Evolutionary conservation across 2,329 filamentous ascomycete genomes (phyloP).

Genomic region (Fusarium lateritium): DNA sequence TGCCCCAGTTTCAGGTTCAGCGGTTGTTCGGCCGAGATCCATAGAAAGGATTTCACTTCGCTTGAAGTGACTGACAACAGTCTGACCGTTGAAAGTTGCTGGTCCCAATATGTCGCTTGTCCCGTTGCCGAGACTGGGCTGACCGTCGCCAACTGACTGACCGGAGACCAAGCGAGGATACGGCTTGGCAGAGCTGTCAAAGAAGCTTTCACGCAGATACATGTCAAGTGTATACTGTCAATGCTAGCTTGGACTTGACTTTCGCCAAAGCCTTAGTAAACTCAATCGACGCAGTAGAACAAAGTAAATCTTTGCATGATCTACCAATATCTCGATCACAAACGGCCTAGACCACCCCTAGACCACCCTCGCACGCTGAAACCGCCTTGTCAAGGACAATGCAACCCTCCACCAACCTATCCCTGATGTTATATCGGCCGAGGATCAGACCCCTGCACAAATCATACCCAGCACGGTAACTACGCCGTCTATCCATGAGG

Average conservation of each 20-base stretch:
- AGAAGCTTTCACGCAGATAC: too few species aligned
- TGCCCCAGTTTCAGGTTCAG: conserved; percentile 46
- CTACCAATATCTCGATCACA: conserved; percentile 20
- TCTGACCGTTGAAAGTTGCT: not conserved
- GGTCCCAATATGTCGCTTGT: conserved; percentile 1
- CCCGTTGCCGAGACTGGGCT: not conserved
- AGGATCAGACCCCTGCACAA: conserved; percentile 22
- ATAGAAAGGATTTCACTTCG: conserved; percentile 14
- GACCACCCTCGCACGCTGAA: conserved; percentile 36
- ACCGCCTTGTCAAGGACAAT: conserved; percentile 36
- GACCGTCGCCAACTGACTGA: conserved; percentile 8
- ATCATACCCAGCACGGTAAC: conserved; percentile 26
- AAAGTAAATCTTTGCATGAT: conserved; percentile 26
- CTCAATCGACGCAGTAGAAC: not conserved
- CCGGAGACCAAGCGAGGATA: not conserved
- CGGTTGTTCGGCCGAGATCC: conserved; percentile 31
- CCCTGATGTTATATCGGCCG: conserved; percentile 40
- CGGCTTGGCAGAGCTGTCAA: conserved; percentile 2
- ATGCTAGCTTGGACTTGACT: conserved; percentile 11
- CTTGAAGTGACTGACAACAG: conserved; percentile 8
- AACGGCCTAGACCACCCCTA: not conserved
- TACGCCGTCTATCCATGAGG: conserved; percentile 31
- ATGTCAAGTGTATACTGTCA: not conserved
- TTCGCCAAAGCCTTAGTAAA: conserved; percentile 1
- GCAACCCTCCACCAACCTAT: conserved; percentile 27